Evolutionary conservation across 2,329 filamentous ascomycete genomes (phyloP).

Genomic region (Daldinia sp.): DNA sequence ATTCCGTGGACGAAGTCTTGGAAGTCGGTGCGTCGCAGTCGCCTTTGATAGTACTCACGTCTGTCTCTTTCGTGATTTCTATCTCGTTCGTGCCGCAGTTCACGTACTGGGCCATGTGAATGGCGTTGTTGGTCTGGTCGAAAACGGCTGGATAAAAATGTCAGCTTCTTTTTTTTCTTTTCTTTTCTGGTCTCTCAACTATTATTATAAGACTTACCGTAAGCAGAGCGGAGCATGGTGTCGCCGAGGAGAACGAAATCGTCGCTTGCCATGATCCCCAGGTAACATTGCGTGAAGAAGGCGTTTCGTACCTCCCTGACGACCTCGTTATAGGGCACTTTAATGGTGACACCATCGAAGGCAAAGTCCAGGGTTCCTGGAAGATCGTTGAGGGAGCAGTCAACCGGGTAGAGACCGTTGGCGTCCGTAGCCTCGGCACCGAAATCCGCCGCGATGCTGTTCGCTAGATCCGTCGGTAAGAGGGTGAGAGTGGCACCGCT

Average conservation of each 20-base stretch:
- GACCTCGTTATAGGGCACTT: conserved; percentile 64
- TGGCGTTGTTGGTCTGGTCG: conserved; percentile 61
- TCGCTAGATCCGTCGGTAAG: conserved; percentile 68
- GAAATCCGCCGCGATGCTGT: conserved; percentile 63
- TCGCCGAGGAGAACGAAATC: conserved; percentile 68
- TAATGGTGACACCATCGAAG: conserved; percentile 62
- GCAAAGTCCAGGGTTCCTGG: conserved; percentile 62
- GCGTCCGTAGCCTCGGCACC: conserved; percentile 55
- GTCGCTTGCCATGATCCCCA: conserved; percentile 62
- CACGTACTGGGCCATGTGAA: conserved; percentile 64
- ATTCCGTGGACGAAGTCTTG: conserved; percentile 12
- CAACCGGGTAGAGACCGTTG: conserved; percentile 61
- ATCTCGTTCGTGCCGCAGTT: conserved; percentile 64
- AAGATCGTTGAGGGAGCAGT: conserved; percentile 57
- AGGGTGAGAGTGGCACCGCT: conserved; percentile 77
- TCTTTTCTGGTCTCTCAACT: not conserved
- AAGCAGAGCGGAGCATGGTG: conserved; percentile 68
- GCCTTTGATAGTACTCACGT: conserved; percentile 47
- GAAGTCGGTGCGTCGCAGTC: conserved; percentile 45
- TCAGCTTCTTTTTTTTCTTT: conserved; percentile 7
- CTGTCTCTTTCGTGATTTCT: conserved; percentile 52
- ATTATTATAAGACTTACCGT: conserved; percentile 53
- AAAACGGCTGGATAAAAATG: conserved; percentile 58
- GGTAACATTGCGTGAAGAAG: conserved; percentile 56
- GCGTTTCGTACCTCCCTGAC: conserved; percentile 54